Base-by-base conservation (phyloP, 2,329 filamentous ascomycete genomes). In the Fusarium sororula region DNA sequence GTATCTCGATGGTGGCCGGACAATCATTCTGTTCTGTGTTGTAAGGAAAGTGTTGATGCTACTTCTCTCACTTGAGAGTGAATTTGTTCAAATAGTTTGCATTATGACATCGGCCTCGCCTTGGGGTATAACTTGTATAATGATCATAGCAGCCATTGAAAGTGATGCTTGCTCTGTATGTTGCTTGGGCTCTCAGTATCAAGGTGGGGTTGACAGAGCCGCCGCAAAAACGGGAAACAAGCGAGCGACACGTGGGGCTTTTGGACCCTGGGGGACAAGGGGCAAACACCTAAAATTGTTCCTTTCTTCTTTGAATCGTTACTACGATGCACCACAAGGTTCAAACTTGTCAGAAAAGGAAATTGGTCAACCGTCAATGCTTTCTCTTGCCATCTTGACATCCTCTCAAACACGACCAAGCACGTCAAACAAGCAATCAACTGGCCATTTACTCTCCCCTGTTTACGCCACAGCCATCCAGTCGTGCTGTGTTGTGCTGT, bases 201-300 rank as follows among this genome's bases (percentile, higher is more conserved):
- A 22, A 30, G n/a, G 44, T 7, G 57, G 48, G 35, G 35, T 39
- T 48, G n/a, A 32, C 35, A 73, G 66, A 74, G 70, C 70, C 70
- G 62, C 71, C 32, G 7, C 38, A 55, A 61, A 51, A 68, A 59
- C 38, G 47, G 45, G 63, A 68, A 58, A 41, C 50, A 72, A 58
- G 64, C 51, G 62, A 54, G 39, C 42, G 68, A 74, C 63, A 74
- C 67, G 67, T 74, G 71, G 70, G 71, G 63, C 63, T 37, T 37
- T 58, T 72, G 67, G 67, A 72, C 71, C 70, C 63, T 61, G 66
- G 24, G 24, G 50, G 57, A 22, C 63, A 61, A 48, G 71, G 70
- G 64, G 41, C 65, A 22, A 47, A 26, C 44, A 14, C 38, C 24
- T 35, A 18, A 65, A 60, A 48, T 26, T 37, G 20, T 24, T 18